Base-by-base conservation (phyloP, 768 basidiomycete genomes). In the Tricholoma matsutake region DNA sequence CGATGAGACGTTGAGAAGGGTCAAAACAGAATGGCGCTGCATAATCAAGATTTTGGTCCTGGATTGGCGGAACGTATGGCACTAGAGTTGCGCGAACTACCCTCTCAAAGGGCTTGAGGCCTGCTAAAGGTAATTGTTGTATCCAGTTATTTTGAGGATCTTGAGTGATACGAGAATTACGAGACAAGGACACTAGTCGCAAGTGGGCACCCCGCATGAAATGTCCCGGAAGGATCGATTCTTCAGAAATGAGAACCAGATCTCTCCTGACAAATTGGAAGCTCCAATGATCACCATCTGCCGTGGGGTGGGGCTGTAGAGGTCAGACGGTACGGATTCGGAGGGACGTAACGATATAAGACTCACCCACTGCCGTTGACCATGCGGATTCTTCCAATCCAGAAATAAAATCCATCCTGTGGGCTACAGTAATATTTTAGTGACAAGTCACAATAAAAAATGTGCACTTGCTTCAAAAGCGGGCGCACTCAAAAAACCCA, bases 1-100 rank as follows among this genome's bases (percentile, higher is more conserved):
- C 61, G 22, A 63, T 51, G 16, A 63, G 58, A 25, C 58, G 37
- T 18, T 60, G 14, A 29, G 59, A 51, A 29, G 61, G 58, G 41
- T 60, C 54, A n/a, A 51, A 43, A 25, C 32, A 37, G 18, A 56
- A 52, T 25, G 45, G 45, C 3, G 49, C 53, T 22, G 25, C 32
- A 22, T 20, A 4, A 16, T 34, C 34, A 31, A 39, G 16, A 3
- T 43, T 41, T 28, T 39, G 29, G 22, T 9, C 41, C 10, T 28
- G 13, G n/a, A 55, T 52, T 28, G 60, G 41, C n/a, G 43, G 20
- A n/a, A 58, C 31, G 52, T 57, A 57, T 6, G 47, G 60, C 16
- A 61, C 51, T 9, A 61, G 25, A 11, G 31, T 35, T 25, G 57
- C 56, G 8, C 45, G 28, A 22, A 29, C 3, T 37, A 56, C 35